These are phyloP conservation scores for Petrea volubilis DNA, from an alignment of 257 asterid species.

Conservation along the genomic window DNA sequence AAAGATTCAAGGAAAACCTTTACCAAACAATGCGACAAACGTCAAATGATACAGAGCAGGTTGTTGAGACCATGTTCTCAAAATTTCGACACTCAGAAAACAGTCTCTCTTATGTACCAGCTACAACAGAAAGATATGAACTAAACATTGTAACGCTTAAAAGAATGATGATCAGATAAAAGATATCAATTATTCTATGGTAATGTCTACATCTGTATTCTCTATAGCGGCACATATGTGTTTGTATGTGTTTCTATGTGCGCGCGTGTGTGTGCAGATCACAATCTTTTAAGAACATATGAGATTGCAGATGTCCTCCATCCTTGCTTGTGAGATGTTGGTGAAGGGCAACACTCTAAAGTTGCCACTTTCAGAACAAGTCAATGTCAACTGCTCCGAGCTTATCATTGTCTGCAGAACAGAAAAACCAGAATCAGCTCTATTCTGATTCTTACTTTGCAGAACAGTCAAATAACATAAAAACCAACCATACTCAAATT, in stretches of 20 bases:
- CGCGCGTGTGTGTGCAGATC: not conserved
- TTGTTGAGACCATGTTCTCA: not conserved
- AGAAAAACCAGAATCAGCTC: slow-evolving; percentile 16
- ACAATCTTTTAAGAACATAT: slow-evolving; percentile 39
- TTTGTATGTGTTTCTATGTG: too few relatives aligned
- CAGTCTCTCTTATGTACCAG: not conserved
- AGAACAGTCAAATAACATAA: slow-evolving; percentile 3
- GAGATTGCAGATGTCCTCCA: slow-evolving; percentile 54
- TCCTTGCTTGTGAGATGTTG: slow-evolving; percentile 46
- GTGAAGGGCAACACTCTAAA: slow-evolving; percentile 60
- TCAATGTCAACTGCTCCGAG: slow-evolving; percentile 61
- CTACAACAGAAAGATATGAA: not conserved
- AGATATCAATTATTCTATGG: not conserved
- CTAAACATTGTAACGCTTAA: not conserved
- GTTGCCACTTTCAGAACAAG: slow-evolving; percentile 69
- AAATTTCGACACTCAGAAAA: too few relatives aligned
- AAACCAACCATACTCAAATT: not conserved
- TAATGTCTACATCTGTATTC: not conserved
- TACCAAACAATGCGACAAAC: too few relatives aligned
- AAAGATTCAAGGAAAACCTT: too few relatives aligned
- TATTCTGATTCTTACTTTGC: too few relatives aligned
- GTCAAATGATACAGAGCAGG: not conserved
- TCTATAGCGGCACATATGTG: not conserved
- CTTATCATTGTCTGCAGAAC: slow-evolving; percentile 56
- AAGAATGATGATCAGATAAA: not conserved